These are phyloP conservation scores for Scenedesmus sp. DNA, from an alignment of 163 green algal genomes.

Conservation along the genomic window DNA sequence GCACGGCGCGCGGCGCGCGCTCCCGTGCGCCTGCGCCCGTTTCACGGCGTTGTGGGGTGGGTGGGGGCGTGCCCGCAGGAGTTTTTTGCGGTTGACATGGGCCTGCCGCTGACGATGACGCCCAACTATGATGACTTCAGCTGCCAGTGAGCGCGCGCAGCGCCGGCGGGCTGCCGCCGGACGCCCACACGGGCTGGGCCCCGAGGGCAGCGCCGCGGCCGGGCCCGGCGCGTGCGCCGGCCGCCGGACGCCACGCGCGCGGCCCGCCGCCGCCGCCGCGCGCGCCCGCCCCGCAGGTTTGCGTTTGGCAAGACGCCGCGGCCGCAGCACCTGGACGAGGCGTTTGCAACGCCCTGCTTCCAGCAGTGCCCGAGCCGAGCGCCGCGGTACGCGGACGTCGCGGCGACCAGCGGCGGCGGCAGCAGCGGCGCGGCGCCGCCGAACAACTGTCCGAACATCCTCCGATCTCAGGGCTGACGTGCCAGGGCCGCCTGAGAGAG, in stretches of 20 bases:
- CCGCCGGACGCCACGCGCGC: neutral
- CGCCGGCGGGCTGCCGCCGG: no score
- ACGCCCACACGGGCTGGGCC: no score
- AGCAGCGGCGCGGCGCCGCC: slow-evolving; percentile 4
- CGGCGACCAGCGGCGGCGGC: slow-evolving; percentile 1
- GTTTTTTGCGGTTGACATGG: slow-evolving; percentile 95
- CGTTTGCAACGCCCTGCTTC: slow-evolving; percentile 83
- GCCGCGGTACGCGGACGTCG: slow-evolving; percentile 7
- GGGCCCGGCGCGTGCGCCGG: no score
- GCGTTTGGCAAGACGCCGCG: slow-evolving; percentile 77
- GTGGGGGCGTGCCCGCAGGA: no score
- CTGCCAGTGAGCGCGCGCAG: slow-evolving; percentile 87
- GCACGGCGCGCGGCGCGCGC: neutral
- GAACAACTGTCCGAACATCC: slow-evolving; percentile 26
- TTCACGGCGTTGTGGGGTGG: no score
- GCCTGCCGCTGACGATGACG: slow-evolving; percentile 88
- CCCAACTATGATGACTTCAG: slow-evolving; percentile 98
- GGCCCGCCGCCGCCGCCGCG: neutral
- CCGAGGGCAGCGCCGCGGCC: neutral
- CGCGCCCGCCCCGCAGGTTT: no score
- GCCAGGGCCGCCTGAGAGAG: no score
- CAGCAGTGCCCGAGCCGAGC: slow-evolving; percentile 73
- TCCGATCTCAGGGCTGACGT: no score
- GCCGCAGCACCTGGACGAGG: slow-evolving; percentile 71
- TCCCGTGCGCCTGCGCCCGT: no score